phyloP scores from a whole-genome alignment of 768 basidiomycete genomes.

The Erythrobasidium yunnanense region DNA sequence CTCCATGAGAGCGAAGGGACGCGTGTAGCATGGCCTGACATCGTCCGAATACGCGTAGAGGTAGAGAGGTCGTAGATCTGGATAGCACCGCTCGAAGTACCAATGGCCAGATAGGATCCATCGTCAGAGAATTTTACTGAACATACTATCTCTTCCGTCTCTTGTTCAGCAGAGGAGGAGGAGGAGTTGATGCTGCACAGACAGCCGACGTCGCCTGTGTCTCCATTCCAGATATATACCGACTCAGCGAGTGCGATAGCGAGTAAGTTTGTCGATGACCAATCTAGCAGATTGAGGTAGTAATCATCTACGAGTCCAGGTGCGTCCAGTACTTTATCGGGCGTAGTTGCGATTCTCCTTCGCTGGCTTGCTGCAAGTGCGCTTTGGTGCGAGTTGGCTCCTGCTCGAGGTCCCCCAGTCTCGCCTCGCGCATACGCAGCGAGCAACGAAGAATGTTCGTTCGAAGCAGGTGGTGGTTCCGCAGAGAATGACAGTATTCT shows the following conservation, averaged over 20 bases:
- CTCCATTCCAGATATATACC: constrained; percentile 90
- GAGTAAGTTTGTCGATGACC: constrained; percentile 75
- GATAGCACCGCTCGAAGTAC: constrained; percentile 67
- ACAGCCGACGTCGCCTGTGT: constrained; percentile 63
- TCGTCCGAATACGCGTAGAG: constrained; percentile 70
- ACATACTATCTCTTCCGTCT: constrained; percentile 40
- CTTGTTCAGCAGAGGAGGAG: constrained; percentile 48
- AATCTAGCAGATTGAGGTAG: constrained; percentile 85
- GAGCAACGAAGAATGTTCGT: constrained; percentile 64
- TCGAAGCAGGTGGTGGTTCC: constrained; percentile 68
- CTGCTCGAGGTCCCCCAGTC: neutral
- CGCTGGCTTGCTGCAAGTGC: constrained; percentile 54
- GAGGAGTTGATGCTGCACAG: constrained; percentile 22
- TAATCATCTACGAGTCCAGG: constrained; percentile 79
- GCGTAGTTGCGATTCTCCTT: constrained; percentile 71
- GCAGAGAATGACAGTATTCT: constrained; percentile 73
- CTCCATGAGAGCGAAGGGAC: constrained; percentile 78
- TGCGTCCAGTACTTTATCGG: constrained; percentile 89
- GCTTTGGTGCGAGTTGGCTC: constrained; percentile 46
- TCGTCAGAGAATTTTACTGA: constrained; percentile 43
- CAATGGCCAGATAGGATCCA: constrained; percentile 64
- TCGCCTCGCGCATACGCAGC: constrained; percentile 55
- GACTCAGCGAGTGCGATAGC: constrained; percentile 77
- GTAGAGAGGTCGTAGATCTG: constrained; percentile 89
- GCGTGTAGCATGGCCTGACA: constrained; percentile 74